Percentiles rank a stretch among this genome's conserved stretches.
These are phyloP conservation scores for Gaultheria prostrata DNA, from an alignment of 148 eudicot genomes.

Conservation along the genomic window DNA sequence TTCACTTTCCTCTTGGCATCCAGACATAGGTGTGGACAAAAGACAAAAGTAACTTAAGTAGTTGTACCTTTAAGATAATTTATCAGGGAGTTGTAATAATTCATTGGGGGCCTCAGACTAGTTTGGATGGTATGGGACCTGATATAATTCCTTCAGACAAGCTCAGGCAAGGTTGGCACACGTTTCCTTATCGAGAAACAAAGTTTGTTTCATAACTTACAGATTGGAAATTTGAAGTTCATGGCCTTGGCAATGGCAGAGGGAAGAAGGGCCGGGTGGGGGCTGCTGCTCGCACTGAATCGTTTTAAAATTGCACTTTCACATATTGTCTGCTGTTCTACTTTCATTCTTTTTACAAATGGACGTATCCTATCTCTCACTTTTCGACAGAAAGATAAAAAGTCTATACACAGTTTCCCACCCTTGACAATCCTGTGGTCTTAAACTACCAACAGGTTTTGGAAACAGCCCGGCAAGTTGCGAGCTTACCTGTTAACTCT, in stretches of 20 bases:
- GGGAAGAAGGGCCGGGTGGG: background rate
- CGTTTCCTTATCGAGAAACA: background rate
- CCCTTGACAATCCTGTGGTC: background rate
- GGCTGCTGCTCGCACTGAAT: background rate
- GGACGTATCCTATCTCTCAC: background rate
- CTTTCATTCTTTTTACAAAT: background rate
- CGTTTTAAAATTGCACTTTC: background rate
- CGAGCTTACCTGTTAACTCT: slow-evolving; percentile 57
- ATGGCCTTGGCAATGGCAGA: background rate
- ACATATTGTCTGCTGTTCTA: background rate
- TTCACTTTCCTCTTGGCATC: background rate
- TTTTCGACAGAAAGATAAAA: background rate
- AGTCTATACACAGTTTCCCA: background rate
- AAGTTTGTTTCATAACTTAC: background rate
- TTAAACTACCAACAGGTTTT: slow-evolving; percentile 45
- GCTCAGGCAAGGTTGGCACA: background rate
- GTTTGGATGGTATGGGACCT: background rate
- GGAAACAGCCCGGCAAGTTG: slow-evolving; percentile 85
- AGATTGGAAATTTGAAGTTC: background rate
- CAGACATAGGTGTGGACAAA: background rate
- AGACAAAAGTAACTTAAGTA: background rate
- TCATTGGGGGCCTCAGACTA: background rate
- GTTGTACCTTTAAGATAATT: background rate
- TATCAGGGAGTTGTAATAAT: background rate
- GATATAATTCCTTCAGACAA: background rate